A percentile compares a stretch with the other conserved stretches of the same genome.
Evolutionary conservation across 176 grass and related monocot genomes (phyloP).

Genomic region (Zea mays): DNA sequence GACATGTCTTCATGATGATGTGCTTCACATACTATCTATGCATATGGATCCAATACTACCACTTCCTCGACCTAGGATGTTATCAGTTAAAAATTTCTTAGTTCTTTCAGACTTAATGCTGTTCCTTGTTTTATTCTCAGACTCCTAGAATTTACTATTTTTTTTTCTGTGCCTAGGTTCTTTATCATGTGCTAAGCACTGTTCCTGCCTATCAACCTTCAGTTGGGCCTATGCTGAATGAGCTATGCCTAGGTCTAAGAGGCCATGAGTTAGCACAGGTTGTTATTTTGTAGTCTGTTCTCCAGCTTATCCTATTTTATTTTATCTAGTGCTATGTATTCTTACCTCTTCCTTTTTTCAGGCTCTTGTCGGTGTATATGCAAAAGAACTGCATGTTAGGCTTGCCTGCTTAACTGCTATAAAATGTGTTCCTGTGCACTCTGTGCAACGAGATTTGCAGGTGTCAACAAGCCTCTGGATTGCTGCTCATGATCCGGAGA

Average conservation of each 20-base stretch:
- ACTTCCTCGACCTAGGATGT: constrained; percentile 90
- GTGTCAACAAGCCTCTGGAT: constrained; percentile 92
- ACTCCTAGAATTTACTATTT: constrained; percentile 17
- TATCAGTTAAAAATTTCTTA: constrained; percentile 76
- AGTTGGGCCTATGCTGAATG: constrained; percentile 89
- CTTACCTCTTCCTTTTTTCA: constrained; percentile 42
- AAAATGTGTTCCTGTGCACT: constrained; percentile 81
- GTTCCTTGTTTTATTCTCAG: constrained; percentile 31
- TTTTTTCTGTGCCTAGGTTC: constrained; percentile 55
- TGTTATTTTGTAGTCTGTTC: constrained; percentile 42
- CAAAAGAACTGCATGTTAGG: constrained; percentile 85
- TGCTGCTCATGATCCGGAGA: constrained; percentile 89
- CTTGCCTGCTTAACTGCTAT: constrained; percentile 91
- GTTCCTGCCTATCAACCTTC: constrained; percentile 74
- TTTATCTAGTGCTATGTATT: constrained; percentile 28
- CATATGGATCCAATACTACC: constrained; percentile 98
- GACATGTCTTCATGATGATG: constrained; percentile 88
- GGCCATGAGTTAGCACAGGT: constrained; percentile 77
- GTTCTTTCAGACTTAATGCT: constrained; percentile 34
- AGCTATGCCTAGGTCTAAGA: constrained; percentile 88
- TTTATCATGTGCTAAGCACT: constrained; percentile 91
- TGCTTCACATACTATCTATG: constrained; percentile 83
- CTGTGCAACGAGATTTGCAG: constrained; percentile 60
- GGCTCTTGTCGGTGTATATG: constrained; percentile 89
- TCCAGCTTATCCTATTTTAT: constrained; percentile 11